Conservation (phyloP, 225 moss, liverwort and hornwort genomes). For the Climacium dendroides region DNA sequence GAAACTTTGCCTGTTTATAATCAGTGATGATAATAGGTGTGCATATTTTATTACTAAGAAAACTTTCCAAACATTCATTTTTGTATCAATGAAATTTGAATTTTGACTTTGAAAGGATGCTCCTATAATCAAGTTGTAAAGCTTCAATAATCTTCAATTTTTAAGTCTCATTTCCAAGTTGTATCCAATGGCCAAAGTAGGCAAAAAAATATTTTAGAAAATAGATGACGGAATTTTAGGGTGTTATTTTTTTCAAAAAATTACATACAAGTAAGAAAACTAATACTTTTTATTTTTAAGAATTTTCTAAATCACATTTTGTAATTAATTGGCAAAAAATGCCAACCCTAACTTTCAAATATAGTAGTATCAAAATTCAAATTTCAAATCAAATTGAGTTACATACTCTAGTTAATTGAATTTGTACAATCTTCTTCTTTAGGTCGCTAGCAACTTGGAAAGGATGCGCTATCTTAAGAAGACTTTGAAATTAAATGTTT, state of each 20-base stretch:
- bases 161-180: not conserved
- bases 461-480: not conserved
- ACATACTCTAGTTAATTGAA: fast-evolving
- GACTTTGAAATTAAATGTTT: not conserved
- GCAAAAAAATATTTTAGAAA: no score
- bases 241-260: not conserved
- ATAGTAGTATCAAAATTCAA: fast-evolving
- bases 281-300: not conserved
- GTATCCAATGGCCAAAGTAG: not conserved
- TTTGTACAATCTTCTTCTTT: not conserved
- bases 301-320: not conserved
- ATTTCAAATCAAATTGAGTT: not conserved
- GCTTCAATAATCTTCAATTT: not conserved
- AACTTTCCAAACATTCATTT: not conserved
- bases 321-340: not conserved
- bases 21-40: not conserved
- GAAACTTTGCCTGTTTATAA: not conserved
- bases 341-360: not conserved
- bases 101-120: not conserved
- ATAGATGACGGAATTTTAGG: fast-evolving
- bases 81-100: not conserved
- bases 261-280: not conserved
- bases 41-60: not conserved
- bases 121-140: not conserved
- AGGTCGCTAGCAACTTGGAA: fast-evolving